Percentiles rank a stretch among this genome's conserved stretches.
Evolutionary conservation across 805 yeast species (phyloP).

Genomic region (Millerozyma miso): DNA sequence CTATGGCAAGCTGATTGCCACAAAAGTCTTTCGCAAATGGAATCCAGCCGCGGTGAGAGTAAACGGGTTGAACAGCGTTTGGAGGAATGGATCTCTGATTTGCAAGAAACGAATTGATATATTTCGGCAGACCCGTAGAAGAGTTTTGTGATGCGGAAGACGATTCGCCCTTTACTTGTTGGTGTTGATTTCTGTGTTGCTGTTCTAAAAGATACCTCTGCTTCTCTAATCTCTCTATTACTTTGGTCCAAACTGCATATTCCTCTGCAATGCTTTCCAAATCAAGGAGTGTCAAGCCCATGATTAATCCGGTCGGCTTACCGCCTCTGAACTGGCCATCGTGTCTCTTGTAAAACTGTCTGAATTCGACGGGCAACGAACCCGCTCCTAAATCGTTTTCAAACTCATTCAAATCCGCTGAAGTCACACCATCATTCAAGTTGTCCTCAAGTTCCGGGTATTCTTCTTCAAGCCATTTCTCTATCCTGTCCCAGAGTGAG

Average conservation of each 20-base stretch:
- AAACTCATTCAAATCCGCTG: slow-evolving; percentile 44
- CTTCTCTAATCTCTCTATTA: slow-evolving; percentile 36
- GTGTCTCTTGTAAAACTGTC: slow-evolving; percentile 42
- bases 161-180: slow-evolving; percentile 14
- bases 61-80: slow-evolving; percentile 31
- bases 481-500: slow-evolving; percentile 41
- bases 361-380: slow-evolving; percentile 39
- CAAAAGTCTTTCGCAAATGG: slow-evolving; percentile 37
- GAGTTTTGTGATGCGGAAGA: slow-evolving; percentile 8
- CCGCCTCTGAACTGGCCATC: slow-evolving; percentile 46
- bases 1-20: slow-evolving; percentile 43
- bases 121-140: not conserved
- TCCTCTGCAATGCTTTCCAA: slow-evolving; percentile 41
- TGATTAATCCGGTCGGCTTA: slow-evolving; percentile 41
- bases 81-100: slow-evolving; percentile 37
- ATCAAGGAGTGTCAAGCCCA: slow-evolving; percentile 41
- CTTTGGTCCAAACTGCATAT: slow-evolving; percentile 38
- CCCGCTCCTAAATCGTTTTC: slow-evolving; percentile 42
- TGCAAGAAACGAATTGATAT: slow-evolving; percentile 22
- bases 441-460: slow-evolving; percentile 43
- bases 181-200: slow-evolving; percentile 11
- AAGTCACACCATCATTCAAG: slow-evolving; percentile 40
- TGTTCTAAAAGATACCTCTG: slow-evolving; percentile 28
- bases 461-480: slow-evolving; percentile 40
- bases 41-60: slow-evolving; percentile 38